Conservation (phyloP, 1,284 basidiomycete species). For the Ustilago esculenta region DNA sequence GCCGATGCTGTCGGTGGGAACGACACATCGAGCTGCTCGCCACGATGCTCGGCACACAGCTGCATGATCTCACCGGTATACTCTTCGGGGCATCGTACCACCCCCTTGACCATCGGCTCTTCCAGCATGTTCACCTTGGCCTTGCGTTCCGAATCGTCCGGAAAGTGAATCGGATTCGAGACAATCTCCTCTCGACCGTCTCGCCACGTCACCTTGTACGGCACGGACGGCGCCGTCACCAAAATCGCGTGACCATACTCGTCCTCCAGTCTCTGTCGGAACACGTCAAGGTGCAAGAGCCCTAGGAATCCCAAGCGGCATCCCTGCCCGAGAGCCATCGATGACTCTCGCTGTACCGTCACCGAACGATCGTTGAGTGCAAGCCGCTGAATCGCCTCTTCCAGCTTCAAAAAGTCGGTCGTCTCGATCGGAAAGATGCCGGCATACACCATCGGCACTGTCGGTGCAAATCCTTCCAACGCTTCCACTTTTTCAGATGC, state of each 20-base stretch:
- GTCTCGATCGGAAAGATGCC: slow-evolving; percentile 94
- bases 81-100: slow-evolving; percentile 62
- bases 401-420: slow-evolving; percentile 89
- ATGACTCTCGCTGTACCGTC: slow-evolving; percentile 89
- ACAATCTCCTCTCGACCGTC: slow-evolving; percentile 51
- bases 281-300: slow-evolving; percentile 96
- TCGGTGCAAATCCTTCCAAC: slow-evolving; percentile 89
- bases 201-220: slow-evolving; percentile 58
- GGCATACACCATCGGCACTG: slow-evolving; percentile 97
- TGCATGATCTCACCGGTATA: slow-evolving; percentile 66
- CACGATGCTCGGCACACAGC: slow-evolving; percentile 64
- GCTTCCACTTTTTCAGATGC: slow-evolving; percentile 80
- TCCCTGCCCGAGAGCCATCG: slow-evolving; percentile 92
- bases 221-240: slow-evolving; percentile 64
- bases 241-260: slow-evolving; percentile 74
- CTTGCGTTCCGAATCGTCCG: slow-evolving; percentile 56
- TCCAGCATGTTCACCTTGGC: slow-evolving; percentile 45
- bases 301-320: slow-evolving; percentile 94
- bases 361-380: slow-evolving; percentile 87
- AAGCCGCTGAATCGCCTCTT: slow-evolving; percentile 93
- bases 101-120: slow-evolving; percentile 62
- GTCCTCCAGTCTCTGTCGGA: slow-evolving; percentile 93
- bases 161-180: slow-evolving; percentile 63
- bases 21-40: slow-evolving; percentile 58
- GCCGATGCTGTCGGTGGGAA: slow-evolving; percentile 35